Evolutionary conservation across 257 asterid species (phyloP), one percentile per base, ranked within the genome.

Genomic region (Eustoma russellianum): DNA sequence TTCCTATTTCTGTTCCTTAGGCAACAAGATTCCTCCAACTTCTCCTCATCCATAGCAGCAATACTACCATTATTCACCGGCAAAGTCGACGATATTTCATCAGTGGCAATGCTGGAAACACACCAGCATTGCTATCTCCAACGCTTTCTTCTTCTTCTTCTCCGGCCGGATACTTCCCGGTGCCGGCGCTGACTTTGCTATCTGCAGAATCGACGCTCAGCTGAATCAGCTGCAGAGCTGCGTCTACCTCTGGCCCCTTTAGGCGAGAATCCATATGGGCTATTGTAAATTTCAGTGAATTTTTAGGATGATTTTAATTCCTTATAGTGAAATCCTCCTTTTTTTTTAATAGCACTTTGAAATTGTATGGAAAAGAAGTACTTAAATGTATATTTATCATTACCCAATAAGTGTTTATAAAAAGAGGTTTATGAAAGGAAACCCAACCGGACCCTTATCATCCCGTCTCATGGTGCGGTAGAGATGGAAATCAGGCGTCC

Each of bases 11-110:
- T 72, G 28, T 61, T 68, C 64, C 69, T 60, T 33, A 38, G 52
- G 3, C 58, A 70, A 13, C 56, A 60, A 48, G 66, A 67, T 55
- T 65, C 60, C 7, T 58, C 61, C 3, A 57, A 61, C 47, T 50
- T 46, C 12, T 55, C 74, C 9, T 34, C 72, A 9, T 46, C 30
- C 30, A 4, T 4, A 4, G 0, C 30, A 24, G 3, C 28, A 19
- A 19, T 19, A 19, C 46, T 16, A 33, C 38, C 52, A 17, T 19
- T n/a, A 13, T 34, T 28, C 33, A 9, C 28, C 5, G 28, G 35
- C 46, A 34, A 1, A 66, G 50, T 13, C 17, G 90, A 75, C 59
- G 81, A 78, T 67, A 80, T 67, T 19, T 79, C 85, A 7, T 28
- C 53, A 41, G 55, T 38, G 28, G 1, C 64, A 47, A 11, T 17